phyloP scores from a whole-genome alignment of 2,329 filamentous ascomycete genomes.

The Stachybotrys echinatus region DNA sequence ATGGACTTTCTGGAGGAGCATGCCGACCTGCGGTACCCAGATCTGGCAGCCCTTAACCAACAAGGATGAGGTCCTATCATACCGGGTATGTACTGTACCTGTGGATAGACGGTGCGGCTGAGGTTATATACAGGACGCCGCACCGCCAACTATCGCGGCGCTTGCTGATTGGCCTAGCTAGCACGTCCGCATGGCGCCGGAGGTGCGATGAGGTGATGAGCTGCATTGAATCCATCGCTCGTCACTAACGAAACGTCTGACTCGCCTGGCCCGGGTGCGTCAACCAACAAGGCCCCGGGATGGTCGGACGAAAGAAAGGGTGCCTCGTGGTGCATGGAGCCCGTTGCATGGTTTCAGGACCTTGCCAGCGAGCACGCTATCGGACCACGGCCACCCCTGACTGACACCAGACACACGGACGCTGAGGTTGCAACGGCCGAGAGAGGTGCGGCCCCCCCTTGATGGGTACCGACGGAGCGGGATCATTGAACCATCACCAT shows the following conservation, averaged over 20 bases:
- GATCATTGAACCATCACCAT: neutral
- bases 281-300: neutral
- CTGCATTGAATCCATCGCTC: neutral
- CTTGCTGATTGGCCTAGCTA: neutral
- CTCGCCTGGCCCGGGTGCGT: neutral
- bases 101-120: no score
- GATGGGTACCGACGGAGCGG: neutral
- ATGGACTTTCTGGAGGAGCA: slow-evolving; percentile 88
- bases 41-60: slow-evolving; percentile 40
- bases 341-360: neutral
- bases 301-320: neutral
- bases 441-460: no score
- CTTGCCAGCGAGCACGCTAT: neutral
- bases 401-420: neutral
- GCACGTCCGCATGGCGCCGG: neutral
- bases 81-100: neutral
- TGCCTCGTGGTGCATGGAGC: neutral
- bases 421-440: neutral
- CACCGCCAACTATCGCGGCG: neutral
- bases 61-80: slow-evolving; percentile 4
- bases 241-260: neutral
- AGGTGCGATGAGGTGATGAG: neutral
- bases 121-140: neutral
- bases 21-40: slow-evolving; percentile 84
- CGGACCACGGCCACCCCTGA: neutral